A percentile compares a stretch with the other conserved stretches of the same genome.
phyloP scores from a whole-genome alignment of 768 basidiomycete species.

The Trametes gibbosa region DNA sequence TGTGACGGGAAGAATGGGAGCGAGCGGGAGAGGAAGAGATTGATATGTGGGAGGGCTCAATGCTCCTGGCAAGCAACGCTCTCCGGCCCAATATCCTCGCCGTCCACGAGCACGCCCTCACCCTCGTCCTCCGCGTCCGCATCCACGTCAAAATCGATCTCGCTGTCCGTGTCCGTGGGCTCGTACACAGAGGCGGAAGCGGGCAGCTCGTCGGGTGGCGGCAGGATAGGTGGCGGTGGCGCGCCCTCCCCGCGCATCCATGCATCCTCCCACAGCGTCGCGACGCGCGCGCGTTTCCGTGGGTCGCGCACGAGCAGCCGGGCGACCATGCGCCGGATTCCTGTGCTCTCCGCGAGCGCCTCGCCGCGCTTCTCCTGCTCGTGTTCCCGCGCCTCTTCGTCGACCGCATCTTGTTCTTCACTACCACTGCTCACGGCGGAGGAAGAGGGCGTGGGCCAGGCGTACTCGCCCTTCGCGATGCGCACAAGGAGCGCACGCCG shows the following conservation, averaged over 20 bases:
- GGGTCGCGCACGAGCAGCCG: slow-evolving; percentile 70
- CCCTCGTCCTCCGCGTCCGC: slow-evolving; percentile 24
- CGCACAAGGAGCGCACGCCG: slow-evolving; percentile 63
- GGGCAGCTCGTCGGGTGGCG: slow-evolving; percentile 6
- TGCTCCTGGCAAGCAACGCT: slow-evolving; percentile 30
- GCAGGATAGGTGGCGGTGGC: slow-evolving; percentile 25
- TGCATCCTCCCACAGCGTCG: slow-evolving; percentile 55
- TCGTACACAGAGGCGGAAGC: background rate
- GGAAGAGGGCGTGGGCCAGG: slow-evolving; percentile 74
- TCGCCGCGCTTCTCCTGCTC: slow-evolving; percentile 36
- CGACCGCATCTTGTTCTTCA: background rate
- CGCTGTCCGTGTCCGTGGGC: background rate
- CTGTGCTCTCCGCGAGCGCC: slow-evolving; percentile 40
- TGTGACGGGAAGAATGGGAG: background rate
- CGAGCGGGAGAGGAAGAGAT: background rate
- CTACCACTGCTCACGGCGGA: too few species aligned
- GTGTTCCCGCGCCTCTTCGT: slow-evolving; percentile 14
- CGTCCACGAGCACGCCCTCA: slow-evolving; percentile 31
- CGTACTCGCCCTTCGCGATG: slow-evolving; percentile 78
- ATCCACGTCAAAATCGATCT: slow-evolving; percentile 15
- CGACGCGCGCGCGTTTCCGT: slow-evolving; percentile 56
- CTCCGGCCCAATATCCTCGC: slow-evolving; percentile 28
- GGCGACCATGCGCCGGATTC: slow-evolving; percentile 54
- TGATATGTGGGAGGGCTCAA: slow-evolving; percentile 4
- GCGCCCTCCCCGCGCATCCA: slow-evolving; percentile 45